Base-by-base conservation (phyloP, 148 eudicot species). In the Rheum nobile region DNA sequence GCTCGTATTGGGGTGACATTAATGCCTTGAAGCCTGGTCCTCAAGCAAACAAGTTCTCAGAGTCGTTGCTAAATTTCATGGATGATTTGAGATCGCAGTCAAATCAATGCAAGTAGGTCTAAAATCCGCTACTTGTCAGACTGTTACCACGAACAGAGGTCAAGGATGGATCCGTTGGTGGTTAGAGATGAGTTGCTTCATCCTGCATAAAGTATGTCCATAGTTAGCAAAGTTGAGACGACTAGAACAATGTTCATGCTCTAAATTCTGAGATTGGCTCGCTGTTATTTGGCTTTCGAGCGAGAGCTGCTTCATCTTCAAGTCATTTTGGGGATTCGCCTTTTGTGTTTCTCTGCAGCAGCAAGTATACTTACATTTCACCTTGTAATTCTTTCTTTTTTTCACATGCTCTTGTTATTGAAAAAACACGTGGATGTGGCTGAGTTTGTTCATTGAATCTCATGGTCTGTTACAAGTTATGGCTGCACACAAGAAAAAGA, bases 1-100 rank as follows among this genome's bases (percentile, higher is more conserved):
- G 98, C 75, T 77, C 85, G 0, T 85, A 83, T 34, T 94, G 96
- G 97, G 93, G 90, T 9, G 96, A 91, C 82, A 77, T 94, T 21
- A 87, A 88, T 72, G 83, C 84, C 55, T 74, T 94, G 73, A 87
- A 82, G 71, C 88, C 91, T 26, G 88, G 98, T 11, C 88, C 82
- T 41, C 93, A 86, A 57, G 91, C 85, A 4, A 80, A 84, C 75
- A 81, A 81, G 79, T 83, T 94, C 39, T 82, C 71, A 2, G 88
- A 86, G 47, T 72, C 88, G 38, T 75, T 94, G 48, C 79, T 80
- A 9, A 78, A 81, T 72, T 82, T 84, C 37, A 79, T 89, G 19
- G 88, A 88, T 68, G 90, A 86, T 75, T 78, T 59, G 81, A 87
- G 54, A 48, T 78, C 82, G 43, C 81, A 86, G 67, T 85, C 97